These are phyloP conservation scores for Ceratocystis papillata DNA, from an alignment of 2,329 filamentous ascomycete genomes.

Conservation along the genomic window DNA sequence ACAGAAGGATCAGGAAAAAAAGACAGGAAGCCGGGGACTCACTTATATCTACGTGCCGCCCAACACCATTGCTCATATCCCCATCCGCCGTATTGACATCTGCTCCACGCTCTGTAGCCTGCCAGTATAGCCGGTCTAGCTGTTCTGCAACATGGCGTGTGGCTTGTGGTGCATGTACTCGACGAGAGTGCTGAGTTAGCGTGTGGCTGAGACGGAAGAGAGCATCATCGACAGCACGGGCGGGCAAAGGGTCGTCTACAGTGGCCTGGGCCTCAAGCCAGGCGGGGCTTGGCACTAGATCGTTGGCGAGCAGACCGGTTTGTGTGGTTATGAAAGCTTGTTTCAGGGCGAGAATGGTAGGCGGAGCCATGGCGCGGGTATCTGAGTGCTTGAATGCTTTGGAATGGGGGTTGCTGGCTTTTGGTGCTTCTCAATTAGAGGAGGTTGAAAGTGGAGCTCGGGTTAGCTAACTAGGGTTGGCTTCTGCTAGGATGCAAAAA, in stretches of 20 bases:
- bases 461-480: neutral
- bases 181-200: slow-evolving; percentile 53
- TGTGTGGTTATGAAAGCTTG: slow-evolving; percentile 52
- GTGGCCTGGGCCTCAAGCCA: slow-evolving; percentile 36
- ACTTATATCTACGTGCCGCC: slow-evolving; percentile 39
- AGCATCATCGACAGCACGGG: slow-evolving; percentile 46
- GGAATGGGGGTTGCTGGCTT: no score
- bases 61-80: slow-evolving; percentile 33
- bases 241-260: slow-evolving; percentile 34
- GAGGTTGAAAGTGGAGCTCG: slow-evolving; percentile 3
- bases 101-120: slow-evolving; percentile 35
- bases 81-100: slow-evolving; percentile 30
- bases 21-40: slow-evolving; percentile 24
- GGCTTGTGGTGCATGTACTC: slow-evolving; percentile 58
- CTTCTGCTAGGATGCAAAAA: neutral
- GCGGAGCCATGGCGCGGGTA: slow-evolving; percentile 30
- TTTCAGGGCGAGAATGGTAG: slow-evolving; percentile 53
- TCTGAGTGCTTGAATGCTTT: neutral
- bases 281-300: slow-evolving; percentile 44
- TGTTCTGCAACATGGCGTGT: slow-evolving; percentile 62
- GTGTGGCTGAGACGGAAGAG: slow-evolving; percentile 49
- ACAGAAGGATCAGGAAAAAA: neutral
- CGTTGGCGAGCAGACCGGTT: slow-evolving; percentile 51
- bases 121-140: slow-evolving; percentile 54
- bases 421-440: no score